Conservation (phyloP, 2,329 filamentous ascomycete species). For the Drechslerella coelobrocha region DNA sequence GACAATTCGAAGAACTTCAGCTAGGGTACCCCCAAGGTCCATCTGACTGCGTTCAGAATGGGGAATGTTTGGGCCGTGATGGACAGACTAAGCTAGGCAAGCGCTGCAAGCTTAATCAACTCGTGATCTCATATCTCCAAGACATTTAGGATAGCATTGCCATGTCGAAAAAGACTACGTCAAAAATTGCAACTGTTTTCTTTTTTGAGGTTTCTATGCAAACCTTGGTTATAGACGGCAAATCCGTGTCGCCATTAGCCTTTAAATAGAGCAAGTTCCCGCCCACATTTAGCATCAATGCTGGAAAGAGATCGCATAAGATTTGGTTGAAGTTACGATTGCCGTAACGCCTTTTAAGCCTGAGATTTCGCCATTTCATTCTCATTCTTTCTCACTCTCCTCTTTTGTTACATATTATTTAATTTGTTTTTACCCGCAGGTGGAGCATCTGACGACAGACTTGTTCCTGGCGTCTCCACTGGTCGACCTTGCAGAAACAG, state of each 20-base stretch:
- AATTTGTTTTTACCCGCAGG: constrained; percentile 1
- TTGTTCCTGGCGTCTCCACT: background rate
- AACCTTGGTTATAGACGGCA: constrained; percentile 34
- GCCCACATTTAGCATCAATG: background rate
- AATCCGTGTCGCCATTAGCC: background rate
- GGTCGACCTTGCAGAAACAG: too few species aligned
- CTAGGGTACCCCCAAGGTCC: too few species aligned
- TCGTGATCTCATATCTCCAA: constrained; percentile 43
- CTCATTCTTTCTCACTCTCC: background rate
- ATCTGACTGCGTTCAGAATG: constrained; percentile 26
- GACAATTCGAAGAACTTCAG: constrained; percentile 7
- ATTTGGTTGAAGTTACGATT: constrained; percentile 4
- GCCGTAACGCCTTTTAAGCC: constrained; percentile 37
- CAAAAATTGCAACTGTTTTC: constrained; percentile 28
- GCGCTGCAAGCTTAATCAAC: constrained; percentile 21
- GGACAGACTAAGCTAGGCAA: constrained; percentile 12
- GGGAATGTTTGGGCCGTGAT: constrained; percentile 24
- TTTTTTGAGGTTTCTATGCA: constrained; percentile 14
- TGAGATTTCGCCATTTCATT: constrained; percentile 34
- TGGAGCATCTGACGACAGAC: background rate
- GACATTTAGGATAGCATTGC: constrained; percentile 21
- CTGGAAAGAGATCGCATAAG: constrained; percentile 2
- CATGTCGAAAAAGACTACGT: constrained; percentile 34
- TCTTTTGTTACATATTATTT: background rate
- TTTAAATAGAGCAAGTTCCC: constrained; percentile 42